These are phyloP conservation scores for Tilletia walkeri DNA, from an alignment of 1,284 basidiomycete species.

Conservation along the genomic window DNA sequence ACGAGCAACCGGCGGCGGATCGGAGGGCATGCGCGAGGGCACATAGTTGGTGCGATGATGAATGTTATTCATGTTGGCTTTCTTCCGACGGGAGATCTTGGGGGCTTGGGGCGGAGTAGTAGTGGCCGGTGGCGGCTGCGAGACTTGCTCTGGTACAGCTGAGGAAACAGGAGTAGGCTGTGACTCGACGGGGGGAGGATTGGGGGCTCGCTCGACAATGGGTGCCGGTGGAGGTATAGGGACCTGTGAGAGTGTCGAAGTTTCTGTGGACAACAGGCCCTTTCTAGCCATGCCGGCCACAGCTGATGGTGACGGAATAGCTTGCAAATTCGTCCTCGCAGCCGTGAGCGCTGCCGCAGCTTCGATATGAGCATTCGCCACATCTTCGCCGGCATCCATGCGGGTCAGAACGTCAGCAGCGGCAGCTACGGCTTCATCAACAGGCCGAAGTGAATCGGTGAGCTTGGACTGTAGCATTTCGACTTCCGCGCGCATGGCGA, in stretches of 20 bases:
- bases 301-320: neutral
- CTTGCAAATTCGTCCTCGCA: constrained; percentile 4
- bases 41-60: constrained; percentile 55
- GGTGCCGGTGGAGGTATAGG: neutral
- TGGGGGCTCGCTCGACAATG: neutral
- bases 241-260: neutral
- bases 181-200: neutral
- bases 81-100: constrained; percentile 41
- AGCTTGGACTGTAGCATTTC: constrained; percentile 12
- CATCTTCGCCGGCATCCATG: constrained; percentile 16
- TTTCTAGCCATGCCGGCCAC: neutral
- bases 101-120: constrained; percentile 14
- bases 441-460: neutral
- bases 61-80: constrained; percentile 54
- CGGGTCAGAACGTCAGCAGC: constrained; percentile 11
- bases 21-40: constrained; percentile 40
- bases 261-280: neutral
- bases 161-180: neutral
- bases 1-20: neutral
- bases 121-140: neutral
- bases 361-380: neutral
- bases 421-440: constrained; percentile 17
- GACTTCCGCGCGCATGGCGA: constrained; percentile 16
- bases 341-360: constrained; percentile 1
- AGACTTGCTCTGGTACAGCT: neutral